phyloP scores from a whole-genome alignment of 495 filamentous ascomycete genomes.

The Entonaema liquescens region DNA sequence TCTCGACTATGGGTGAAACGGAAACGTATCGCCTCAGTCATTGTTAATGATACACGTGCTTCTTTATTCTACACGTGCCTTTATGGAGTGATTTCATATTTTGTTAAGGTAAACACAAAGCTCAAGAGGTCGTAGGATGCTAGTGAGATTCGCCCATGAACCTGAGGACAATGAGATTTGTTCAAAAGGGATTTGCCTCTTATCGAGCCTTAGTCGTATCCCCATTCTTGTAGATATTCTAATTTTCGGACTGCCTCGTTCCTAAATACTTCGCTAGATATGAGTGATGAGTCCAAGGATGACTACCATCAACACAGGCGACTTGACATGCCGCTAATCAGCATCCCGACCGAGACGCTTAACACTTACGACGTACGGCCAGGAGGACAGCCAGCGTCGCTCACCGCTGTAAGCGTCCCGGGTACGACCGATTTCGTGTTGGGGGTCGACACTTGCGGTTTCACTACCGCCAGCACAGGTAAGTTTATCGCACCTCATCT shows the following conservation, averaged over 20 bases:
- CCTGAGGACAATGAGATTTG: constrained; percentile 37
- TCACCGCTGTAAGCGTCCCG: constrained; percentile 13
- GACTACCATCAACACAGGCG: constrained; percentile 18
- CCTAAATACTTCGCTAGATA: constrained; percentile 14
- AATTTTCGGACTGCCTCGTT: neutral
- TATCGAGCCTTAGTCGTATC: constrained; percentile 7
- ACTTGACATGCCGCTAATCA: constrained; percentile 37
- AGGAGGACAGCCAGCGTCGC: constrained; percentile 21
- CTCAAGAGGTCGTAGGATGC: neutral
- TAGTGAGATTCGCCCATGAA: constrained; percentile 17
- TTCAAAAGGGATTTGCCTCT: constrained; percentile 12
- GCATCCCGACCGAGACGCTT: constrained; percentile 28
- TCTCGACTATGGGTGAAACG: constrained; percentile 16
- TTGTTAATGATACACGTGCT: constrained; percentile 16
- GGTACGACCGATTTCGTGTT: constrained; percentile 31
- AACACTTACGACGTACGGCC: constrained; percentile 4
- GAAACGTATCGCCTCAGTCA: constrained; percentile 7
- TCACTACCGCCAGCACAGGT: constrained; percentile 34
- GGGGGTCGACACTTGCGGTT: constrained; percentile 42
- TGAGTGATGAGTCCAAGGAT: constrained; percentile 35
- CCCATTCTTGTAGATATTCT: neutral
- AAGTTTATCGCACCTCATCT: constrained; percentile 8
- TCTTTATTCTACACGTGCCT: constrained; percentile 32
- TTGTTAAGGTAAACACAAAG: constrained; percentile 32
- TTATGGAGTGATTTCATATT: constrained; percentile 6